Conservation (phyloP, 169 alveolate genomes). For the Plasmodium relictum region DNA sequence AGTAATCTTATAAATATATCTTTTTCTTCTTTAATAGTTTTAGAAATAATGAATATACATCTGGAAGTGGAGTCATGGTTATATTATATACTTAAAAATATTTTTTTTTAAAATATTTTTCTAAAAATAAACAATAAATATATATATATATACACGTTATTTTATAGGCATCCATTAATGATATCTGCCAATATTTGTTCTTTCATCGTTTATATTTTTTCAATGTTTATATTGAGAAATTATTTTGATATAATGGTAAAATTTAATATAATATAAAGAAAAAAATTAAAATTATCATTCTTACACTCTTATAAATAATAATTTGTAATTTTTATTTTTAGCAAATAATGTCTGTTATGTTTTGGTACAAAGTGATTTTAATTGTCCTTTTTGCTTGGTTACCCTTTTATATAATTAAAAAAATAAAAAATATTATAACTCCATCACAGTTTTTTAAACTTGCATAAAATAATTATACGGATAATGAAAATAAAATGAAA, state of each 20-base stretch:
- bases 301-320: not conserved
- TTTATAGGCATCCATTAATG: conserved; percentile 88
- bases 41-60: conserved; percentile 95
- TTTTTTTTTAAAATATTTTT: no score
- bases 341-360: conserved; percentile 90
- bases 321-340: conserved; percentile 3
- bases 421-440: conserved; percentile 87
- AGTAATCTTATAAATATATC: conserved; percentile 95
- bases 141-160: conserved; percentile 14
- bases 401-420: conserved; percentile 91
- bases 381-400: conserved; percentile 95
- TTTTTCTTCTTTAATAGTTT: conserved; percentile 95
- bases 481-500: not conserved
- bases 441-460: conserved; percentile 93
- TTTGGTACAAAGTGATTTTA: conserved; percentile 91
- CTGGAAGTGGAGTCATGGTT: conserved; percentile 94
- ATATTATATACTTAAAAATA: conserved; percentile 32
- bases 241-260: conserved; percentile 90
- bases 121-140: not conserved
- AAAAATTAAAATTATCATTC: not conserved
- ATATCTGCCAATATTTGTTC: conserved; percentile 87
- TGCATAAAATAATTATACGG: conserved; percentile 17
- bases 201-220: conserved; percentile 87
- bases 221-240: conserved; percentile 90
- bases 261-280: not conserved